Evolutionary conservation across 805 yeast genomes (phyloP).

Genomic region (Candida namnaoensis): DNA sequence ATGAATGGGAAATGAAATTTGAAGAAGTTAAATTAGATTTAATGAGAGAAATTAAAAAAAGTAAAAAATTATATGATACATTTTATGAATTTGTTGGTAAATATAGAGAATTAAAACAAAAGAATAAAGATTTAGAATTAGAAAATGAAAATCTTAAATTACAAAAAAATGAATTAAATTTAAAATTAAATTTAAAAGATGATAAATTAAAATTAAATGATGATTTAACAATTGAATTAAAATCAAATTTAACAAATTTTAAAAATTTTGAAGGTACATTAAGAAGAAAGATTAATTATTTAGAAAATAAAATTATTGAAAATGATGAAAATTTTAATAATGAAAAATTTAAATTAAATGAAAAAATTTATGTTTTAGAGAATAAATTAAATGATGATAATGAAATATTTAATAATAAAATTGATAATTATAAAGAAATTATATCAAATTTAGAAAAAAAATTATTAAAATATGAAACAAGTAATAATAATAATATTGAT

Average conservation of each 20-base stretch:
- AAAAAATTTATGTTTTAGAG: constrained; percentile 15
- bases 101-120: constrained; percentile 18
- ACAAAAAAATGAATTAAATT: constrained; percentile 4
- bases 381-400: constrained; percentile 16
- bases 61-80: constrained; percentile 25
- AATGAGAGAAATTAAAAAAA: constrained; percentile 22
- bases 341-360: constrained; percentile 19
- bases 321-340: constrained; percentile 15
- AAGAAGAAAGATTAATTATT: constrained; percentile 11
- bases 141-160: neutral
- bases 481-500: neutral
- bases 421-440: constrained; percentile 14
- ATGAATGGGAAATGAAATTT: constrained; percentile 12
- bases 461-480: neutral
- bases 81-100: constrained; percentile 21
- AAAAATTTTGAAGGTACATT: constrained; percentile 10
- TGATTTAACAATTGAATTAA: constrained; percentile 7
- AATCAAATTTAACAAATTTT: constrained; percentile 4
- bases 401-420: constrained; percentile 13
- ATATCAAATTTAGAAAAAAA: constrained; percentile 20
- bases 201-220: constrained; percentile 6
- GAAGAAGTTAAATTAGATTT: constrained; percentile 20
- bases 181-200: constrained; percentile 11
- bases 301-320: constrained; percentile 19
- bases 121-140: constrained; percentile 1